Percentiles rank a stretch among this genome's conserved stretches.
Conservation (phyloP, 2,329 filamentous ascomycete genomes). For the Xylaria sp. region DNA sequence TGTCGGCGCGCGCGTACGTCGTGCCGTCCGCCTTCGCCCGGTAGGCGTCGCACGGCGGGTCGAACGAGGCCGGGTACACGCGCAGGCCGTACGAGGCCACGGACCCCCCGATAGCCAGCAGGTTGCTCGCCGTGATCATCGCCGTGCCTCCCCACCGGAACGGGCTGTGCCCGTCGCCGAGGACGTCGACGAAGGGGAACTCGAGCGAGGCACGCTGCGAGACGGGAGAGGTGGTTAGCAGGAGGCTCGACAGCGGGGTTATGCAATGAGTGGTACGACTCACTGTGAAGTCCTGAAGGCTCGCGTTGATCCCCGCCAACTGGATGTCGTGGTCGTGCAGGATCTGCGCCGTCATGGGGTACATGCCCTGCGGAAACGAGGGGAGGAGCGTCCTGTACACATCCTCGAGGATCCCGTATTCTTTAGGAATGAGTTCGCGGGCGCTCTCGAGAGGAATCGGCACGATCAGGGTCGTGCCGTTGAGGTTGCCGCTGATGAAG, state of each 20-base stretch:
- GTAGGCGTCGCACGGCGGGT: conserved; percentile 55
- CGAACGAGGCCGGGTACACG: conserved; percentile 46
- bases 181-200: conserved; percentile 59
- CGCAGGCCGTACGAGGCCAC: conserved; percentile 52
- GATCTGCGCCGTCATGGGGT: conserved; percentile 55
- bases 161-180: conserved; percentile 52
- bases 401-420: conserved; percentile 53
- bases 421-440: conserved; percentile 49
- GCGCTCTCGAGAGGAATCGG: conserved; percentile 53
- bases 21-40: conserved; percentile 29
- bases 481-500: conserved; percentile 55
- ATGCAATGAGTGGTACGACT: conserved; percentile 20
- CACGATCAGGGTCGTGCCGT: conserved; percentile 55
- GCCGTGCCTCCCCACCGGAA: conserved; percentile 55
- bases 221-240: conserved; percentile 22
- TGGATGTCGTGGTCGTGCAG: conserved; percentile 56
- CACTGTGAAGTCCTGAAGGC: conserved; percentile 53
- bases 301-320: conserved; percentile 42
- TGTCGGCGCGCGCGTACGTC: conserved; percentile 16
- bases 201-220: conserved; percentile 52
- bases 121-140: conserved; percentile 48
- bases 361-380: conserved; percentile 53
- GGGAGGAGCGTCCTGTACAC: conserved; percentile 52
- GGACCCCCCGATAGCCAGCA: conserved; percentile 48
- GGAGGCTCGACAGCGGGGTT: background rate